Percentiles rank a stretch among this genome's conserved stretches.
Evolutionary conservation across 768 basidiomycete species (phyloP).

Genomic region (Mycena leptocephala): DNA sequence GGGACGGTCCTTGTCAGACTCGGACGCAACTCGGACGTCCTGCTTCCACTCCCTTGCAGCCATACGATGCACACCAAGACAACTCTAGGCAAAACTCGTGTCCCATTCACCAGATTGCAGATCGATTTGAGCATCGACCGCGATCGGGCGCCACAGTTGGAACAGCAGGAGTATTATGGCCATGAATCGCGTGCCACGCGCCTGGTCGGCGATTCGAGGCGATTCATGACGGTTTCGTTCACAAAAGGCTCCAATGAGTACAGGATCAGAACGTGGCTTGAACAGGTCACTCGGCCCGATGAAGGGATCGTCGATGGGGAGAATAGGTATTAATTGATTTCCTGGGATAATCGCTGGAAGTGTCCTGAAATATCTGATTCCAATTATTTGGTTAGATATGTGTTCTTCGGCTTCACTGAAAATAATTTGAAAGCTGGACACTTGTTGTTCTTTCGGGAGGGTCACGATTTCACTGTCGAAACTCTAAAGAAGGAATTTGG

Average conservation of each 20-base stretch:
- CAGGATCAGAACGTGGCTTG: conserved; percentile 19
- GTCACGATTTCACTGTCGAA: conserved; percentile 24
- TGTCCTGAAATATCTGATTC: too few relatives aligned
- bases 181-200: conserved; percentile 36
- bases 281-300: background rate
- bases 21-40: too few relatives aligned
- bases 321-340: too few relatives aligned
- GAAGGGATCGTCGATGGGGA: background rate
- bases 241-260: background rate
- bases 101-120: background rate
- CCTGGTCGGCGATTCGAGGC: conserved; percentile 23
- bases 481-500: conserved; percentile 33
- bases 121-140: background rate
- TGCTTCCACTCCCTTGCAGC: too few relatives aligned
- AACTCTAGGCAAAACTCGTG: background rate
- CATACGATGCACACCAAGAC: background rate
- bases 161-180: background rate
- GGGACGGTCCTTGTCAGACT: too few relatives aligned
- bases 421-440: conserved; percentile 31
- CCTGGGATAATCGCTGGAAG: too few relatives aligned
- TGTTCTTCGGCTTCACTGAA: conserved; percentile 38
- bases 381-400: conserved; percentile 30
- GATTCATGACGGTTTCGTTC: conserved; percentile 30
- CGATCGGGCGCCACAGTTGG: background rate
- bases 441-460: conserved; percentile 38